Evolutionary conservation across 306 rosid genomes (phyloP).

Genomic region (Sicyos baderoa): DNA sequence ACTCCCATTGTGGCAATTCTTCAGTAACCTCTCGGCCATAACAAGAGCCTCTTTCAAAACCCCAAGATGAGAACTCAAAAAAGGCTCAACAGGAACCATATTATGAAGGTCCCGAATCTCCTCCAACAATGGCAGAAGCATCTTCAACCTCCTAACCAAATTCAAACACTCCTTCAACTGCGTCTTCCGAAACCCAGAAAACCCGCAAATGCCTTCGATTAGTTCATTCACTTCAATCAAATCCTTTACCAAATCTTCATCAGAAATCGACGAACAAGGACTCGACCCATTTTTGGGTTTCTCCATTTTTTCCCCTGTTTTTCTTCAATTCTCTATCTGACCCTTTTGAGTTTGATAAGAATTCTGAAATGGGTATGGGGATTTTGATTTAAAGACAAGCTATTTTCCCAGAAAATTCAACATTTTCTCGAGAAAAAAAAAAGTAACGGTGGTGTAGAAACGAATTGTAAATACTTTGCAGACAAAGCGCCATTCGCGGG

Average conservation of each 20-base stretch:
- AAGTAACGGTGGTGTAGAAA: constrained; percentile 10
- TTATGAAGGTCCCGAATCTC: constrained; percentile 48
- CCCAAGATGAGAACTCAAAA: constrained; percentile 22
- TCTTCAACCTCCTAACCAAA: constrained; percentile 64
- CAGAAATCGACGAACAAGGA: neutral
- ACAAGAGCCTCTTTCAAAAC: constrained; percentile 43
- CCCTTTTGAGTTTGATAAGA: neutral
- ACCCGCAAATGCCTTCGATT: constrained; percentile 40
- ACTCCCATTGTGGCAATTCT: constrained; percentile 63
- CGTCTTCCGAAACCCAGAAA: constrained; percentile 36
- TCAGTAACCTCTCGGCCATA: constrained; percentile 47
- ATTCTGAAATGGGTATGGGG: constrained; percentile 7
- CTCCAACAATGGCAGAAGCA: constrained; percentile 56
- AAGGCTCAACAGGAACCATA: constrained; percentile 19
- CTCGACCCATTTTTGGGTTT: neutral
- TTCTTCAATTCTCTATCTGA: neutral
- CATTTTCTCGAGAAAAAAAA: constrained; percentile 23
- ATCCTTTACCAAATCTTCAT: constrained; percentile 28
- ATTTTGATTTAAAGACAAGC: neutral
- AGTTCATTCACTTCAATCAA: constrained; percentile 31
- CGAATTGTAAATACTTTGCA: neutral
- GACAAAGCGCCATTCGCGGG: constrained; percentile 18
- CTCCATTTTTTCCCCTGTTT: neutral
- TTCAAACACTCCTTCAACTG: constrained; percentile 51
- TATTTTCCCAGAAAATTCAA: constrained; percentile 15